A percentile compares a stretch with the other conserved stretches of the same genome.
Evolutionary conservation across 805 yeast genomes (phyloP).

Genomic region (Candida railenensis): DNA sequence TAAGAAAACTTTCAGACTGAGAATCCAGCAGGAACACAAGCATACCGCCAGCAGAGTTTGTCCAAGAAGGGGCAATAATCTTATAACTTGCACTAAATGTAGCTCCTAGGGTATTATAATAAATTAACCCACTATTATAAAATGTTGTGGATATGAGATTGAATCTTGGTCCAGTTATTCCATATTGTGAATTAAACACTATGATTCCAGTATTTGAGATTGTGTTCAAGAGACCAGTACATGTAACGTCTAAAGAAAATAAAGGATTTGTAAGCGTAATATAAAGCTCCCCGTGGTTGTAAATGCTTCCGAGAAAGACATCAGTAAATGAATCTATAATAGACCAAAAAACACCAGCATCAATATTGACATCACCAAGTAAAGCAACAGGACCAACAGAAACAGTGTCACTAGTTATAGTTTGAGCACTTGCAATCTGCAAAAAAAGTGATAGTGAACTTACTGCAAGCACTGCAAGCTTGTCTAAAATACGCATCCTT

Average conservation of each 20-base stretch:
- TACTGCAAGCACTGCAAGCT: not conserved
- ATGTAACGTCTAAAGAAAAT: constrained; percentile 13
- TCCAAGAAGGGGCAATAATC: constrained; percentile 11
- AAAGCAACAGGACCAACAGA: constrained; percentile 3
- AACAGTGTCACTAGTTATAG: constrained; percentile 1
- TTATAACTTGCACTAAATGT: constrained; percentile 4
- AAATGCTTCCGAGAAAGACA: constrained; percentile 12
- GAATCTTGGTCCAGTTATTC: constrained; percentile 13
- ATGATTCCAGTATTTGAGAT: constrained; percentile 20
- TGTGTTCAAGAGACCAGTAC: constrained; percentile 8
- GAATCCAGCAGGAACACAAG: constrained; percentile 11
- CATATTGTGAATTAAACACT: constrained; percentile 14
- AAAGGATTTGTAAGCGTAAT: constrained; percentile 11
- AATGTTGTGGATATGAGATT: constrained; percentile 11
- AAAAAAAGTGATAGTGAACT: too few species aligned
- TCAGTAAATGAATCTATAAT: constrained; percentile 9
- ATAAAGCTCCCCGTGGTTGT: constrained; percentile 15
- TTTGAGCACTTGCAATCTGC: constrained; percentile 1
- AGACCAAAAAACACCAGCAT: constrained; percentile 16
- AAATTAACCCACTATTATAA: constrained; percentile 16
- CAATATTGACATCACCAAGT: constrained; percentile 9
- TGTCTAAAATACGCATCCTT: not conserved
- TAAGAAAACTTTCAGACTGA: constrained; percentile 10
- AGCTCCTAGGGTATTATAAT: constrained; percentile 12
- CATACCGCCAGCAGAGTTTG: constrained; percentile 13